Evolutionary conservation across 2,329 filamentous ascomycete species (phyloP).

Genomic region (Madurella mycetomatis): DNA sequence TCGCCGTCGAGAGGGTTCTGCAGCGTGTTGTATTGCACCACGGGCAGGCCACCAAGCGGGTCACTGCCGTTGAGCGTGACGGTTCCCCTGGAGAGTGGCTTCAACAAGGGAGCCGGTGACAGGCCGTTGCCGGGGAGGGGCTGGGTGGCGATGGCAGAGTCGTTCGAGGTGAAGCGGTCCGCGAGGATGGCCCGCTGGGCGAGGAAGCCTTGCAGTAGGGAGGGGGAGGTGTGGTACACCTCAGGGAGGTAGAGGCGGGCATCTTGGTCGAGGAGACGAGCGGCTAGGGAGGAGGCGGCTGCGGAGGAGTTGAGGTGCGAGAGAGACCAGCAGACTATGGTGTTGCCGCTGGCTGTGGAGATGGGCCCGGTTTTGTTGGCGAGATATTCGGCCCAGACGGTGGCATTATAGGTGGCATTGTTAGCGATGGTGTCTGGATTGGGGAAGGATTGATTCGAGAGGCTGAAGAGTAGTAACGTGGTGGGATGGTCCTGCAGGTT

Average conservation of each 20-base stretch:
- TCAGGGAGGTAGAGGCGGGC: conserved; percentile 12
- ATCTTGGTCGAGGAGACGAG: conserved; percentile 12
- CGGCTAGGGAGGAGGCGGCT: conserved; percentile 2
- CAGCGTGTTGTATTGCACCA: conserved; percentile 22
- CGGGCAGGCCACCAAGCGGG: conserved; percentile 10
- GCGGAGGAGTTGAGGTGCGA: conserved; percentile 9
- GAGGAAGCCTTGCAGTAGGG: conserved; percentile 13
- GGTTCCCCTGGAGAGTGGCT: conserved; percentile 20
- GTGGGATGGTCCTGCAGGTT: conserved; percentile 37
- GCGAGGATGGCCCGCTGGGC: conserved; percentile 18
- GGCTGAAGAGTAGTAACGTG: conserved; percentile 11
- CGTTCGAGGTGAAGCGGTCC: conserved; percentile 5
- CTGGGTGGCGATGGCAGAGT: conserved; percentile 3
- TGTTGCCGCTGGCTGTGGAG: conserved; percentile 14
- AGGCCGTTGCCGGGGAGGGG: conserved; percentile 16
- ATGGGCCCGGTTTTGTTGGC: conserved; percentile 22
- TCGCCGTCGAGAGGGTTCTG: conserved; percentile 21
- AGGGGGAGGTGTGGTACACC: conserved; percentile 10
- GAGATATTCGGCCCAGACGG: conserved; percentile 23
- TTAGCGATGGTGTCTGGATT: conserved; percentile 20
- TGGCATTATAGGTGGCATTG: conserved; percentile 22
- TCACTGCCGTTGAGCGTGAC: conserved; percentile 14
- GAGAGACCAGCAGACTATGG: conserved; percentile 14
- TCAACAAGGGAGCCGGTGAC: conserved; percentile 13
- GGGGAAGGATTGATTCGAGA: conserved; percentile 19